Conservation (phyloP, 345 rosid species). For the Rhodamnia argentea region DNA sequence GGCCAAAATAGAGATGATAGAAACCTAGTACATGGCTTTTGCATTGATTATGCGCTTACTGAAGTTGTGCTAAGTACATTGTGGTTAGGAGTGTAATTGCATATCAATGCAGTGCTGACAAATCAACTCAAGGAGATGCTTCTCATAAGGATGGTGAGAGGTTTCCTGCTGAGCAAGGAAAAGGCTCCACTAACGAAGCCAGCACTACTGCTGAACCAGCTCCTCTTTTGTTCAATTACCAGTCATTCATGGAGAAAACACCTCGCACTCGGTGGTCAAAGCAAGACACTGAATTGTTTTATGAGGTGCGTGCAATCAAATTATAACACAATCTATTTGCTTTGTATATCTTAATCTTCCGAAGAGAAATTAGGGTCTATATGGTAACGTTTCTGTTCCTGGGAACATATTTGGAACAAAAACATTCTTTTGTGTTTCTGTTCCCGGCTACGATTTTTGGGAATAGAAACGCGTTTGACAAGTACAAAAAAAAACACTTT, state of each 20-base stretch:
- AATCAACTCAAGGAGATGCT: constrained; percentile 20
- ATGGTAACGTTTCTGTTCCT: too few relatives aligned
- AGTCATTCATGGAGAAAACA: constrained; percentile 59
- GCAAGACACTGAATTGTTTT: constrained; percentile 69
- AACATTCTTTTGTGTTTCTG: too few relatives aligned
- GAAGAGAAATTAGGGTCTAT: too few relatives aligned
- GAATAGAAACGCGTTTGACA: too few relatives aligned
- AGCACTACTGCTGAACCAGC: constrained; percentile 6
- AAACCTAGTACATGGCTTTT: background rate
- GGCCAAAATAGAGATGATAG: background rate
- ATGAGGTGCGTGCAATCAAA: constrained; percentile 31
- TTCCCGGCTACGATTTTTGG: too few relatives aligned
- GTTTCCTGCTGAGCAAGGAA: constrained; percentile 22
- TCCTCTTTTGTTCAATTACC: constrained; percentile 37
- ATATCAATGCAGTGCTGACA: constrained; percentile 18
- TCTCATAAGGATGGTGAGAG: constrained; percentile 23
- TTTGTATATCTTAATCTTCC: background rate
- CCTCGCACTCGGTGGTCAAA: constrained; percentile 67
- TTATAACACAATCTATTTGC: background rate
- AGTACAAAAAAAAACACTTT: too few relatives aligned
- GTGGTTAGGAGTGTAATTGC: background rate
- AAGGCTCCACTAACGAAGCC: constrained; percentile 6
- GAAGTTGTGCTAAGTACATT: background rate
- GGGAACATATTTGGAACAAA: too few relatives aligned
- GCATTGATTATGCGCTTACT: background rate